phyloP scores from a whole-genome alignment of 805 yeast genomes.

The Wickerhamiella sergipiensis region DNA sequence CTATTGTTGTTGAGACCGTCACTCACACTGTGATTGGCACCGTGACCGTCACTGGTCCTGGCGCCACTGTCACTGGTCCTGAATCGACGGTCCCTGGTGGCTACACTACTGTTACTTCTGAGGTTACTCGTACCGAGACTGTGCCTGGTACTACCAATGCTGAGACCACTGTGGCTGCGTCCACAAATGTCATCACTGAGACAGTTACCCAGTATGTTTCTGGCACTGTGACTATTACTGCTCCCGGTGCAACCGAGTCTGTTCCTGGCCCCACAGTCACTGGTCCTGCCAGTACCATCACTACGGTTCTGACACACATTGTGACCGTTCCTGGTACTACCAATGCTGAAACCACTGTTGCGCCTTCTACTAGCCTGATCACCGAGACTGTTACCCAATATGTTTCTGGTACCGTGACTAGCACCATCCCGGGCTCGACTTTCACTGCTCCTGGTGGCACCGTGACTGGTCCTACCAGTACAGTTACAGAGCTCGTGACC shows the following conservation, averaged over 20 bases:
- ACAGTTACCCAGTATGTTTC: not conserved
- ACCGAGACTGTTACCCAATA: conserved; percentile 1
- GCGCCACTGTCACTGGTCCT: conserved; percentile 3
- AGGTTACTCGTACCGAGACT: not conserved
- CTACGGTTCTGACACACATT: conserved; percentile 2
- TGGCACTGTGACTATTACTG: not conserved
- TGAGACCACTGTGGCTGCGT: conserved; percentile 11
- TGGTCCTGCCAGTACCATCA: not conserved
- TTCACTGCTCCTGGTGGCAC: not conserved
- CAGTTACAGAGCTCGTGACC: not conserved
- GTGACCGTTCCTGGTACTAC: conserved; percentile 10
- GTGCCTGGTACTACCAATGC: conserved; percentile 8
- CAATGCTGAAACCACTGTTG: conserved; percentile 9
- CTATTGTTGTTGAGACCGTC: not conserved
- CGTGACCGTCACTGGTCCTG: not conserved
- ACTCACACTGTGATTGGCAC: not conserved
- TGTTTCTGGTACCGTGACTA: not conserved
- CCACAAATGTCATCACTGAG: conserved; percentile 4
- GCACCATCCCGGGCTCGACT: not conserved
- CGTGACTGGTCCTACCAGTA: not conserved
- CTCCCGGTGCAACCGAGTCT: not conserved
- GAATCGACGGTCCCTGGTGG: conserved; percentile 10
- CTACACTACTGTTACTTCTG: not conserved
- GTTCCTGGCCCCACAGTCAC: not conserved
- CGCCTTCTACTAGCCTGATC: conserved; percentile 3